phyloP scores from a whole-genome alignment of 345 rosid genomes.

The Rhodomyrtus tomentosa region DNA sequence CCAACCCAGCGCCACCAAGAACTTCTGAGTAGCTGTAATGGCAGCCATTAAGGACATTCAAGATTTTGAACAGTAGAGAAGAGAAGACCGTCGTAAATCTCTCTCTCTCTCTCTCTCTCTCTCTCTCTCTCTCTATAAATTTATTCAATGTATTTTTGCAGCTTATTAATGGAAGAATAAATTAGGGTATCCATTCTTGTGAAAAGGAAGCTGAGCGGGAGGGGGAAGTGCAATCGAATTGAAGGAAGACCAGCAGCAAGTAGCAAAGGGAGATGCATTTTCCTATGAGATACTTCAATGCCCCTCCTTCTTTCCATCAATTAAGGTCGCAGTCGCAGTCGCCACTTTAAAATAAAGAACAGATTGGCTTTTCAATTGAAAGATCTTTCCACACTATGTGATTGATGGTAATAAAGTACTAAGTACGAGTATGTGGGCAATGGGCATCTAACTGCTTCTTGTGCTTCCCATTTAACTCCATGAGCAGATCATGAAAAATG shows the following conservation, averaged over 20 bases:
- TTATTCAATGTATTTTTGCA: neutral
- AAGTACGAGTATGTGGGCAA: neutral
- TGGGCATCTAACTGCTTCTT: neutral
- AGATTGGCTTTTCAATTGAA: neutral
- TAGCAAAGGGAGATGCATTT: conserved; percentile 4
- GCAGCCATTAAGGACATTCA: conserved; percentile 8
- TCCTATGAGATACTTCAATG: conserved; percentile 10
- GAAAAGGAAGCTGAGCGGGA: conserved; percentile 3
- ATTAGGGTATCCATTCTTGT: conserved; percentile 2
- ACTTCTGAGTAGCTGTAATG: conserved; percentile 3
- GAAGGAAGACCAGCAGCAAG: neutral
- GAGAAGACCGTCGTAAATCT: neutral
- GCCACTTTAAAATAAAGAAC: neutral
- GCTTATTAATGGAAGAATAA: neutral
- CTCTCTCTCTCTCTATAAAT: neutral
- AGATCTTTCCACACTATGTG: neutral
- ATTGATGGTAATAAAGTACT: too few species aligned
- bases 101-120: too few species aligned
- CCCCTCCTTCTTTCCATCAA: conserved; percentile 3
- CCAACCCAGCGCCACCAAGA: conserved; percentile 14
- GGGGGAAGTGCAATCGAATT: conserved; percentile 2
- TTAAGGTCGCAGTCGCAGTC: neutral
- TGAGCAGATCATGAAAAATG: neutral
- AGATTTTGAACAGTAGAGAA: neutral
- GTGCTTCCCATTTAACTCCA: neutral